Conservation (phyloP, 2,329 filamentous ascomycete species). For the Leptographium wingfieldii region DNA sequence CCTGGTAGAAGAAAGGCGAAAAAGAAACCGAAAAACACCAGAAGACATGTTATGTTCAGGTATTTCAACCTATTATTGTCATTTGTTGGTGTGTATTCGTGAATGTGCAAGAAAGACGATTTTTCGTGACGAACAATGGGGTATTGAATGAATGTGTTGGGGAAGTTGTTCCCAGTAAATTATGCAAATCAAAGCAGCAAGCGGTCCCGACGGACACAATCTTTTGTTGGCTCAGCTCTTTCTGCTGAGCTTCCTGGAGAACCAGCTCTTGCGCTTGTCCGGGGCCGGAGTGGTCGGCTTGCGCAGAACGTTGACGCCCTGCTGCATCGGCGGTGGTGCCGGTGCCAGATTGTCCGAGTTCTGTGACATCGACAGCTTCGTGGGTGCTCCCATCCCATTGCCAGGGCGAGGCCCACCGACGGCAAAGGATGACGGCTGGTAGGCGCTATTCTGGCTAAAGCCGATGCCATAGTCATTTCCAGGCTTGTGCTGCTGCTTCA, state of each 20-base stretch:
- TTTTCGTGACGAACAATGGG: neutral
- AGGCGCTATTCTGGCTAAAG: constrained; percentile 31
- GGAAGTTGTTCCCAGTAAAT: neutral
- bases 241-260: constrained; percentile 70
- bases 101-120: neutral
- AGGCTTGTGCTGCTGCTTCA: constrained; percentile 27
- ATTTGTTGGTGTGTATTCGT: neutral
- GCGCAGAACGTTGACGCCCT: constrained; percentile 16
- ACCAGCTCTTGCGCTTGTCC: constrained; percentile 85
- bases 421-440: constrained; percentile 28
- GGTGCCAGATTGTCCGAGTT: constrained; percentile 5
- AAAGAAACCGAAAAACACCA: neutral
- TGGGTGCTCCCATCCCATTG: constrained; percentile 13
- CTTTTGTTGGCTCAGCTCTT: constrained; percentile 13
- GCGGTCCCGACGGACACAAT: neutral
- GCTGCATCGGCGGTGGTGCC: constrained; percentile 17
- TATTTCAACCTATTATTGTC: neutral
- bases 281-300: constrained; percentile 16
- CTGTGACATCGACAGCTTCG: constrained; percentile 15
- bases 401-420: constrained; percentile 12
- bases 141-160: neutral
- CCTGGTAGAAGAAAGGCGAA: neutral
- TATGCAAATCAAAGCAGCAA: neutral
- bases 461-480: constrained; percentile 55
- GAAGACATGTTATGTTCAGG: neutral